Conservation (phyloP, 441 rosid genomes). For the Pelargonium fulgidum region DNA sequence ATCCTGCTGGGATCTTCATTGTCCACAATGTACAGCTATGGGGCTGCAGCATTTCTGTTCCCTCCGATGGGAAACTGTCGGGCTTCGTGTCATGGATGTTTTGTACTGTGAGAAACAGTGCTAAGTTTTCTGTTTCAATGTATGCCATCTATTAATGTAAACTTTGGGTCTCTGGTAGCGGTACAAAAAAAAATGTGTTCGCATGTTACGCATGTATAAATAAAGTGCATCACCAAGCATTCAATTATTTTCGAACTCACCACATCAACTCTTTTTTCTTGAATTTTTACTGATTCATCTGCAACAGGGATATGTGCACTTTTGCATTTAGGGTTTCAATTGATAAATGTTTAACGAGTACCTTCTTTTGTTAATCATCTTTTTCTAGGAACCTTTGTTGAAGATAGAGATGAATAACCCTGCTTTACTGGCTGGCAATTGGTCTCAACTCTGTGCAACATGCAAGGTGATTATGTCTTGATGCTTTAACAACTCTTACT, state of each 20-base stretch:
- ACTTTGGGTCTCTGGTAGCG: background rate
- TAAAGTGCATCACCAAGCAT: background rate
- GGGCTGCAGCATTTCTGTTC: too few relatives aligned
- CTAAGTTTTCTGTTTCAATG: background rate
- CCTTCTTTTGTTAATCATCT: constrained; percentile 1
- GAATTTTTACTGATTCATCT: background rate
- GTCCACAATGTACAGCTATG: too few relatives aligned
- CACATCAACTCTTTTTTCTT: too few relatives aligned
- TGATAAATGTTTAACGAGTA: background rate
- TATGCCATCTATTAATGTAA: background rate
- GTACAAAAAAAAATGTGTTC: too few relatives aligned
- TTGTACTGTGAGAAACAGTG: too few relatives aligned
- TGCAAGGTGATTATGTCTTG: constrained; percentile 62
- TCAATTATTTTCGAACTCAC: background rate
- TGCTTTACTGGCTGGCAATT: constrained; percentile 84
- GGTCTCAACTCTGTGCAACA: constrained; percentile 97
- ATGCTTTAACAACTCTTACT: constrained; percentile 1
- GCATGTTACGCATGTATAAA: too few relatives aligned
- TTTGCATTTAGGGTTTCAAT: background rate
- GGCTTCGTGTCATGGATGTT: too few relatives aligned
- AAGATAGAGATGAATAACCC: constrained; percentile 88
- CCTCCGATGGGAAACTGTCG: too few relatives aligned
- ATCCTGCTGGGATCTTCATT: too few relatives aligned
- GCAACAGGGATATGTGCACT: background rate
- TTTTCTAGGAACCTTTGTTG: constrained; percentile 75